Conservation (phyloP, 805 yeast genomes). For the Vanderwaltozyma verrucispora region DNA sequence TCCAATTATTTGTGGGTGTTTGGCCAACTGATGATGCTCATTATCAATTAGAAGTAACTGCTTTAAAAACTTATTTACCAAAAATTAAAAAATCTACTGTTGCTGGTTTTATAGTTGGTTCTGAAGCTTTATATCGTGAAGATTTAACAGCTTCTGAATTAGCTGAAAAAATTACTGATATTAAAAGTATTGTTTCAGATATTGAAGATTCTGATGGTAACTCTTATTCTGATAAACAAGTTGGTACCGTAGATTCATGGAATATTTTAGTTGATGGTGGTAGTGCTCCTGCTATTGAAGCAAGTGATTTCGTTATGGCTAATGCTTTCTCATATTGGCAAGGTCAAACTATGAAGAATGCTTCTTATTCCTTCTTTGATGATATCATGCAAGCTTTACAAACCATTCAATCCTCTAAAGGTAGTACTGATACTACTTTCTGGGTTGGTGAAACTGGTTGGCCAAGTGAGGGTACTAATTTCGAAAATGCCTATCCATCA, state of each 20-base stretch:
- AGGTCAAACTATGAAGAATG: constrained; percentile 76
- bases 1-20: constrained; percentile 71
- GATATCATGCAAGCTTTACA: constrained; percentile 97
- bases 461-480: constrained; percentile 81
- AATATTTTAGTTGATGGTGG: constrained; percentile 77
- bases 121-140: constrained; percentile 88
- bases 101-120: constrained; percentile 78
- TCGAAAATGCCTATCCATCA: constrained; percentile 56
- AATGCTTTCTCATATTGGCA: constrained; percentile 99
- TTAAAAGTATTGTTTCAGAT: constrained; percentile 48
- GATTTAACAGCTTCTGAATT: constrained; percentile 70
- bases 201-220: constrained; percentile 75
- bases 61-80: constrained; percentile 65
- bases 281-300: constrained; percentile 58
- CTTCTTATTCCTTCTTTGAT: constrained; percentile 87
- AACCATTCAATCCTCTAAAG: constrained; percentile 75
- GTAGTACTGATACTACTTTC: constrained; percentile 74
- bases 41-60: constrained; percentile 61
- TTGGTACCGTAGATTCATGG: constrained; percentile 97
- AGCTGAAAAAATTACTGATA: constrained; percentile 52
- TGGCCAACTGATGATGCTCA: constrained; percentile 90
- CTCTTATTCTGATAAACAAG: constrained; percentile 59
- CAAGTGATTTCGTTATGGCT: constrained; percentile 79
- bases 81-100: constrained; percentile 55
- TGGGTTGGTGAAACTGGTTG: constrained; percentile 99